These are phyloP conservation scores for Teratosphaeria zuluensis DNA, from an alignment of 2,329 filamentous ascomycete species.

Conservation along the genomic window DNA sequence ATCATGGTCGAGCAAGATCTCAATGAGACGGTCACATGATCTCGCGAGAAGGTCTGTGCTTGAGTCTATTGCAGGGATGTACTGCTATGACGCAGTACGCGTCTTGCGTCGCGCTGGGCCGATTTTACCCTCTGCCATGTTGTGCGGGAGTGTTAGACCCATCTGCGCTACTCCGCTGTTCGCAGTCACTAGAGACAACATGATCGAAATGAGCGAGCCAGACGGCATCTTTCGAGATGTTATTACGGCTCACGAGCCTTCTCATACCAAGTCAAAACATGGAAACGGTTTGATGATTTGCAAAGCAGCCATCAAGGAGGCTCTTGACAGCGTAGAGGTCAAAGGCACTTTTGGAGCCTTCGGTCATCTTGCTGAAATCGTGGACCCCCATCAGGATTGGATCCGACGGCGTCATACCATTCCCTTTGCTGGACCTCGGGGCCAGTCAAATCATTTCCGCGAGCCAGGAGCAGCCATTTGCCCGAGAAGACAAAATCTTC, in stretches of 20 bases:
- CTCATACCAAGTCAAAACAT: background rate
- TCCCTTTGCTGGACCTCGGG: background rate
- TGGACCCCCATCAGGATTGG: background rate
- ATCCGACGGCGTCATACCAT: background rate
- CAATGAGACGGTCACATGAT: background rate
- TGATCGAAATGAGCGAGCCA: background rate
- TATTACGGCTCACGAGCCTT: background rate
- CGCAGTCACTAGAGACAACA: no score
- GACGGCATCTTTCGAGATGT: background rate
- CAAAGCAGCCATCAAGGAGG: background rate
- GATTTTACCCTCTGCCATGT: background rate
- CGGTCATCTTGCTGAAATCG: background rate
- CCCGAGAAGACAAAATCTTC: background rate
- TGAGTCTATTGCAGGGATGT: background rate
- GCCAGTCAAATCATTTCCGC: background rate
- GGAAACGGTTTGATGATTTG: background rate
- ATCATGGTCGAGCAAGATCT: no score
- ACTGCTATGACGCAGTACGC: background rate
- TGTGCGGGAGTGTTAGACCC: background rate
- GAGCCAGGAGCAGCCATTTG: background rate
- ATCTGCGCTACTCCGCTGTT: no score
- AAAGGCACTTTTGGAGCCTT: background rate
- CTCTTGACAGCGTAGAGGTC: background rate
- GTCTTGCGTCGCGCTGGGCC: background rate
- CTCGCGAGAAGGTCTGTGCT: background rate